A percentile compares a stretch with the other conserved stretches of the same genome.
Evolutionary conservation across 805 yeast genomes (phyloP).

Genomic region (Sungouiozyma intestinalis): DNA sequence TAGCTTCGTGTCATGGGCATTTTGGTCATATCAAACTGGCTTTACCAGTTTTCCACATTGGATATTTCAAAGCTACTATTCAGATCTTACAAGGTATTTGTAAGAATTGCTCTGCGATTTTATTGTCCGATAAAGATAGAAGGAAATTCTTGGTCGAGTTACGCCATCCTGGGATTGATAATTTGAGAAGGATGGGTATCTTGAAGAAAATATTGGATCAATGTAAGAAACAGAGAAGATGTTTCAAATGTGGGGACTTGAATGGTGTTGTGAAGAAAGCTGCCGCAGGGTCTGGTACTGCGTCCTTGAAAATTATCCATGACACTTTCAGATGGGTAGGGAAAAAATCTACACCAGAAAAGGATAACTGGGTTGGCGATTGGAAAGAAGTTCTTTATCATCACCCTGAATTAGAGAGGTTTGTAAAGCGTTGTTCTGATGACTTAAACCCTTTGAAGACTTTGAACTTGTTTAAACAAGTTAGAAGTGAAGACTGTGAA

Average conservation of each 20-base stretch:
- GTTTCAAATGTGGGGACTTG: slow-evolving; percentile 74
- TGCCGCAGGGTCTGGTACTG: slow-evolving; percentile 82
- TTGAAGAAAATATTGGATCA: slow-evolving; percentile 78
- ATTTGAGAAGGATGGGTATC: slow-evolving; percentile 82
- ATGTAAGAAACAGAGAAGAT: slow-evolving; percentile 90
- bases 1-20: slow-evolving; percentile 96
- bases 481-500: slow-evolving; percentile 82
- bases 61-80: slow-evolving; percentile 87
- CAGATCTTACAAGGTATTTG: slow-evolving; percentile 84
- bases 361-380: slow-evolving; percentile 77
- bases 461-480: slow-evolving; percentile 74
- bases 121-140: slow-evolving; percentile 64
- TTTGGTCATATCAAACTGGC: slow-evolving; percentile 92
- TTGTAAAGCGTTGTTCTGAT: slow-evolving; percentile 77
- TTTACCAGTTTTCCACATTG: slow-evolving; percentile 93
- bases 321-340: slow-evolving; percentile 95
- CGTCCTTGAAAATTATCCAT: slow-evolving; percentile 89
- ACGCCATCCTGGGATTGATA: slow-evolving; percentile 81
- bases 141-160: slow-evolving; percentile 65
- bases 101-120: slow-evolving; percentile 72
- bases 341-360: slow-evolving; percentile 77
- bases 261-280: slow-evolving; percentile 98
- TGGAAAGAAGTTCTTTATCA: slow-evolving; percentile 62
- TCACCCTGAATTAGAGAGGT: slow-evolving; percentile 83
- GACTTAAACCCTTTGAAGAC: slow-evolving; percentile 91